Conservation (phyloP, 768 basidiomycete species). For the Russula vinacea region DNA sequence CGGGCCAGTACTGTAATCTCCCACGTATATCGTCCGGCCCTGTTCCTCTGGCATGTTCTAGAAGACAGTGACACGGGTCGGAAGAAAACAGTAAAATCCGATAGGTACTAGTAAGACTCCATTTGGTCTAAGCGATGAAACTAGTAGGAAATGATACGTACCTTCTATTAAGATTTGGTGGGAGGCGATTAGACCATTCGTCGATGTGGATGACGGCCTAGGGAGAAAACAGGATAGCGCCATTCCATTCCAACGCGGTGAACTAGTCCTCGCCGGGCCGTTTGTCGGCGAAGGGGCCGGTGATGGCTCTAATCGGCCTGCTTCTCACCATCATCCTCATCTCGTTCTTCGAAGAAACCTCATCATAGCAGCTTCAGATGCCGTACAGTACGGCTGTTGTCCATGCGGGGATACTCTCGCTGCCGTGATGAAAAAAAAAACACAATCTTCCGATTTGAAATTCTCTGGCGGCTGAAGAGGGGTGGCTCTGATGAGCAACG, state of each 20-base stretch:
- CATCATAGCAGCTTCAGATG: background rate
- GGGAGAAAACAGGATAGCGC: too few species aligned
- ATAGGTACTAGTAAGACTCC: too few species aligned
- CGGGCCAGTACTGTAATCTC: too few species aligned
- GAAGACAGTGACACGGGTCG: too few species aligned
- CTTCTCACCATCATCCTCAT: background rate
- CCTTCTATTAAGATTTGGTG: too few species aligned
- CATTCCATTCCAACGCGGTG: too few species aligned
- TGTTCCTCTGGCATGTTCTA: background rate
- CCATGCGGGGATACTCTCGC: background rate
- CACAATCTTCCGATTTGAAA: background rate
- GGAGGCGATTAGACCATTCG: too few species aligned
- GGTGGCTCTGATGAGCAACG: background rate
- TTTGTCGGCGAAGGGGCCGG: too few species aligned
- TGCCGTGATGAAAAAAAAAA: background rate
- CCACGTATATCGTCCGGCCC: background rate
- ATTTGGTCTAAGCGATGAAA: background rate
- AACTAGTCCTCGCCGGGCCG: too few species aligned
- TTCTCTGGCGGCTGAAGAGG: background rate
- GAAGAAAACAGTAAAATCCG: background rate
- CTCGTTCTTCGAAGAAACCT: background rate
- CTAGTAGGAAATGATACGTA: background rate
- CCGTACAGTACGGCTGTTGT: too few species aligned
- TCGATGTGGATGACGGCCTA: too few species aligned
- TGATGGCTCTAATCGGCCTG: too few species aligned